Conservation (phyloP, 108 stramenopile species). For the Discostella stelligeroides region DNA sequence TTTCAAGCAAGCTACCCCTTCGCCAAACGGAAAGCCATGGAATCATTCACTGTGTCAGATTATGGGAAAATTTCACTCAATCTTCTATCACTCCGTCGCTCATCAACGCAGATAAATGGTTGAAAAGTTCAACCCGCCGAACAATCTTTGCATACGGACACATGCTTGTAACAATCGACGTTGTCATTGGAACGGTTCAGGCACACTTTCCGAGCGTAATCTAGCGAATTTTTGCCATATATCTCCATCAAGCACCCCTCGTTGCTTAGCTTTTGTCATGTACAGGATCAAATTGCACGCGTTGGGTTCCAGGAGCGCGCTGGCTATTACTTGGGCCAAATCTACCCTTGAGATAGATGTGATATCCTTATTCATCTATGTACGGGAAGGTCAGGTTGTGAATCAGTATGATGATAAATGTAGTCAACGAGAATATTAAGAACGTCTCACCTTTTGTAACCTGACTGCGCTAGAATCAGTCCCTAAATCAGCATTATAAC, state of each 20-base stretch:
- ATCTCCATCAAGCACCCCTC: slow-evolving; percentile 58
- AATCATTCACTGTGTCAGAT: slow-evolving; percentile 44
- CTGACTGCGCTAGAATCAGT: slow-evolving; percentile 72
- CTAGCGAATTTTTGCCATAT: slow-evolving; percentile 67
- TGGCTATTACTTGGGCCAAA: slow-evolving; percentile 81
- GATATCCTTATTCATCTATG: slow-evolving; percentile 53
- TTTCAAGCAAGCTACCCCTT: slow-evolving; percentile 88
- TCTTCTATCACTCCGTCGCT: slow-evolving; percentile 12
- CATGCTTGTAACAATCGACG: no score
- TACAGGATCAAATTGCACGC: slow-evolving; percentile 84
- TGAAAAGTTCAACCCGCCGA: neutral
- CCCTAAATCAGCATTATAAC: slow-evolving; percentile 64
- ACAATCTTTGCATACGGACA: no score
- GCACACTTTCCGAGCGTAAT: slow-evolving; percentile 7
- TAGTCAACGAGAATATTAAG: neutral
- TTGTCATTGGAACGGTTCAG: no score
- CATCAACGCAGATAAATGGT: no score
- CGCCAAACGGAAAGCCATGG: slow-evolving; percentile 62
- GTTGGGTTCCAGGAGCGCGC: slow-evolving; percentile 74
- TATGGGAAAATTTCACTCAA: slow-evolving; percentile 38
- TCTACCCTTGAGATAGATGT: slow-evolving; percentile 73
- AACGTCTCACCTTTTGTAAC: slow-evolving; percentile 43
- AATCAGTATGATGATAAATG: neutral
- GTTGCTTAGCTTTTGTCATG: slow-evolving; percentile 64
- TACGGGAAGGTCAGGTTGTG: neutral